Evolutionary conservation across 306 rosid species (phyloP).

Genomic region (Prunus mume): DNA sequence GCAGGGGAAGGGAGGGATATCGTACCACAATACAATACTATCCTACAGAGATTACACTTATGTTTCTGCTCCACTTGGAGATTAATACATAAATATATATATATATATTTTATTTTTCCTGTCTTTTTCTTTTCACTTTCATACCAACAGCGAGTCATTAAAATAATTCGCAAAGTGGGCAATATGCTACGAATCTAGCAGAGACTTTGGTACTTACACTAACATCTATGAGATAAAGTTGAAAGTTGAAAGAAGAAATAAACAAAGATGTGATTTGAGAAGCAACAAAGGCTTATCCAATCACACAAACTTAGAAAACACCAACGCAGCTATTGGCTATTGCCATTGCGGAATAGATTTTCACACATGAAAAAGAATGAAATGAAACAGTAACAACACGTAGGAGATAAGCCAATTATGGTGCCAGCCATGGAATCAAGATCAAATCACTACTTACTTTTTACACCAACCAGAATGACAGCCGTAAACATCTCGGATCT

Average conservation of each 20-base stretch:
- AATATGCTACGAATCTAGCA: not conserved
- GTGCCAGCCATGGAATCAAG: not conserved
- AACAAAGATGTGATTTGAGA: not conserved
- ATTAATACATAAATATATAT: not conserved
- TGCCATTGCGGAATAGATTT: too few species aligned
- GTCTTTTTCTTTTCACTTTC: not conserved
- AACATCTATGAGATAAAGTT: not conserved
- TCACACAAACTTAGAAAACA: not conserved
- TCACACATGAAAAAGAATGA: not conserved
- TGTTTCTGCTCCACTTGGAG: not conserved
- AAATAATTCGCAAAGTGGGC: not conserved
- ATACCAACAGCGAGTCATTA: not conserved
- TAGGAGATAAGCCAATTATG: not conserved
- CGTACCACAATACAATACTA: too few species aligned
- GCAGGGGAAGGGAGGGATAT: too few species aligned
- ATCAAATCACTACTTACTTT: not conserved
- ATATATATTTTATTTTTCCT: not conserved
- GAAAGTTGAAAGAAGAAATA: not conserved
- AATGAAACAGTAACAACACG: not conserved
- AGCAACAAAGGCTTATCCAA: not conserved
- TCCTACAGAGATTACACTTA: not conserved
- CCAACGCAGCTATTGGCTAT: not conserved
- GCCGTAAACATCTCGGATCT: not conserved
- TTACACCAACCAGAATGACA: not conserved
- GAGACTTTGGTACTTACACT: not conserved